These are phyloP conservation scores for Hygrocybe coccinea DNA, from an alignment of 768 basidiomycete species.

Conservation along the genomic window DNA sequence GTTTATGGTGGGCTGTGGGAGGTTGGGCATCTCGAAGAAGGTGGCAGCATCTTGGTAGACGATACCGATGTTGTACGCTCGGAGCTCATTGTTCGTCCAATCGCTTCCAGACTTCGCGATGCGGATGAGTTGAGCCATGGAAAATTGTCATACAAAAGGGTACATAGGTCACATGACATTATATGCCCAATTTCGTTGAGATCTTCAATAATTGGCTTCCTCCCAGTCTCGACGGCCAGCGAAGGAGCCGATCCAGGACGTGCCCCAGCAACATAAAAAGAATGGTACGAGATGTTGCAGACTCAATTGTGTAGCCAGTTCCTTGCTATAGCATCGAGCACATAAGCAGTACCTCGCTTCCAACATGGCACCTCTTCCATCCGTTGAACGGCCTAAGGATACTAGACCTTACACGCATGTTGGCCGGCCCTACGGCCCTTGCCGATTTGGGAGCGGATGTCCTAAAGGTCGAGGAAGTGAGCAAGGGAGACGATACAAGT, in stretches of 20 bases:
- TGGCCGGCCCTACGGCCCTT: conserved; percentile 76
- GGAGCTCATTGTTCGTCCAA: conserved; percentile 20
- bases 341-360: no score
- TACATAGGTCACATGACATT: no score
- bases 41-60: conserved; percentile 18
- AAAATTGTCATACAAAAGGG: no score
- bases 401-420: conserved; percentile 84
- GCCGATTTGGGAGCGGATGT: conserved; percentile 91
- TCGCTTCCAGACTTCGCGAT: conserved; percentile 9
- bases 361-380: no score
- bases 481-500: conserved; percentile 87
- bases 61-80: conserved; percentile 22
- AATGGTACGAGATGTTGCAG: no score
- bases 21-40: conserved; percentile 20
- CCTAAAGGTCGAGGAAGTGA: conserved; percentile 82
- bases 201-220: no score
- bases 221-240: no score
- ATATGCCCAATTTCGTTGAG: no score
- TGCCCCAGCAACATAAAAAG: no score
- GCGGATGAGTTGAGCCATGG: conserved; percentile 8
- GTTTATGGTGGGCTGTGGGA: conserved; percentile 18
- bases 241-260: no score
- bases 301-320: no score
- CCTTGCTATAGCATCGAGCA: no score
- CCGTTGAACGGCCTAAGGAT: conserved; percentile 77